phyloP scores from a whole-genome alignment of 108 stramenopile species.

The Nitzschia inconspicua region DNA sequence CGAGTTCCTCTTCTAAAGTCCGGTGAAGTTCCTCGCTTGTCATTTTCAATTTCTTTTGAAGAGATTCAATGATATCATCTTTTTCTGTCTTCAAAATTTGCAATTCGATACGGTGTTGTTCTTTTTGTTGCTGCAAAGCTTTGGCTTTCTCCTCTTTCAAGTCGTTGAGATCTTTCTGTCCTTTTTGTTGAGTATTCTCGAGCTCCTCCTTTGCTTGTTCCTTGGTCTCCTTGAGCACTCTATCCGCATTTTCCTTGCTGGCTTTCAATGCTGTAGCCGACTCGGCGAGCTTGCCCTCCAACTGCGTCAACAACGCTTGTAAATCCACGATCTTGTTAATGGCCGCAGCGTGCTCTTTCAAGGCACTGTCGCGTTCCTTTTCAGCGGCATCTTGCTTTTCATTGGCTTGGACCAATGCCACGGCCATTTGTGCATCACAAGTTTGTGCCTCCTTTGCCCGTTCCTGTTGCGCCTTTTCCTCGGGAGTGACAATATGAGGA shows the following conservation, averaged over 20 bases:
- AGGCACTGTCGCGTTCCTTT: slow-evolving; percentile 14
- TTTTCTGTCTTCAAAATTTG: neutral
- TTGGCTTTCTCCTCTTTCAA: neutral
- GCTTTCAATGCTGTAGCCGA: neutral
- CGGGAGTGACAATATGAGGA: neutral
- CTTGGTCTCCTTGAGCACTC: neutral
- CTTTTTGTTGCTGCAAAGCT: neutral
- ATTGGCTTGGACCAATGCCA: slow-evolving; percentile 21
- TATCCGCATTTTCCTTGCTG: neutral
- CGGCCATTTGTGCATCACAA: slow-evolving; percentile 25
- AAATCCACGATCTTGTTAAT: neutral
- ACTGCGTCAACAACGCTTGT: neutral
- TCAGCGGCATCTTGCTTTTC: slow-evolving; percentile 3
- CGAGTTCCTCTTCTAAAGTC: neutral
- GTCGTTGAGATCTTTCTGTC: neutral
- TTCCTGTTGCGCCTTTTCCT: neutral
- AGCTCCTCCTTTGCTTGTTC: slow-evolving; percentile 17
- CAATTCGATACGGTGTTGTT: neutral
- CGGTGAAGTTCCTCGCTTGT: neutral
- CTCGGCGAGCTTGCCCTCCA: neutral
- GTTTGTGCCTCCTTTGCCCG: neutral
- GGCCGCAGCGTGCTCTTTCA: neutral
- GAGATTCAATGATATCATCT: neutral
- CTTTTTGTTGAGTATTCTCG: neutral
- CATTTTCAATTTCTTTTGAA: neutral